Percentiles rank a stretch among this genome's conserved stretches.
phyloP scores from a whole-genome alignment of 805 yeast species.

The Diddensiella transvaalensis region DNA sequence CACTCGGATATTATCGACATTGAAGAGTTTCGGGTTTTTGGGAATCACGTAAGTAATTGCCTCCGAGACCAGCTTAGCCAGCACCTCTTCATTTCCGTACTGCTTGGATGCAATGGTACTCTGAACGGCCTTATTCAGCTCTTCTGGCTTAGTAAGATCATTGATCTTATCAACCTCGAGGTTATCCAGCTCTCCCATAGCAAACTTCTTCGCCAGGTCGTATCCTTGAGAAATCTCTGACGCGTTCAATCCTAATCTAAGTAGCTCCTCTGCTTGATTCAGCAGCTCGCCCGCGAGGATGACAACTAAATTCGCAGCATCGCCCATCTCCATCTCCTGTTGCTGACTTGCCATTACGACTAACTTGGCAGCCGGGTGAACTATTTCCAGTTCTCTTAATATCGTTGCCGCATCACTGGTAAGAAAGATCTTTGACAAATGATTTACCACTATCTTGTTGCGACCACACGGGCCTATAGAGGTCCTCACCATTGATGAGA shows the following conservation, averaged over 20 bases:
- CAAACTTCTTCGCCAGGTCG: conserved; percentile 77
- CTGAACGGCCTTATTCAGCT: conserved; percentile 67
- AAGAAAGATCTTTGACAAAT: conserved; percentile 77
- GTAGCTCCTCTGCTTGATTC: conserved; percentile 78
- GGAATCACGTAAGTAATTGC: conserved; percentile 81
- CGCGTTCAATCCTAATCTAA: conserved; percentile 81
- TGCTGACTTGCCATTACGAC: conserved; percentile 95
- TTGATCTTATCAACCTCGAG: conserved; percentile 50
- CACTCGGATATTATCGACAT: conserved; percentile 90
- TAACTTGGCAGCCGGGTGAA: conserved; percentile 95
- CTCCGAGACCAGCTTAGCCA: conserved; percentile 75
- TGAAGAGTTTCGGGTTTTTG: conserved; percentile 61
- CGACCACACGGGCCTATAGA: conserved; percentile 98
- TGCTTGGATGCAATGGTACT: conserved; percentile 94
- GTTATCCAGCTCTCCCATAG: conserved; percentile 62
- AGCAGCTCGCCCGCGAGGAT: conserved; percentile 90
- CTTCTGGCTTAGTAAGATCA: conserved; percentile 50
- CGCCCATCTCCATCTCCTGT: conserved; percentile 97
- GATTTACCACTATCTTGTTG: conserved; percentile 90
- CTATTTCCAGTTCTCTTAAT: conserved; percentile 86
- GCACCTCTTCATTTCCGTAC: conserved; percentile 77
- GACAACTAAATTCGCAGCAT: conserved; percentile 87
- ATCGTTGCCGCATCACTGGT: conserved; percentile 99
- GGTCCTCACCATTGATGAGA: conserved; percentile 84
- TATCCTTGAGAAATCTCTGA: conserved; percentile 93